These are phyloP conservation scores for Tylopilus sp. DNA, from an alignment of 768 basidiomycete species.

Conservation along the genomic window DNA sequence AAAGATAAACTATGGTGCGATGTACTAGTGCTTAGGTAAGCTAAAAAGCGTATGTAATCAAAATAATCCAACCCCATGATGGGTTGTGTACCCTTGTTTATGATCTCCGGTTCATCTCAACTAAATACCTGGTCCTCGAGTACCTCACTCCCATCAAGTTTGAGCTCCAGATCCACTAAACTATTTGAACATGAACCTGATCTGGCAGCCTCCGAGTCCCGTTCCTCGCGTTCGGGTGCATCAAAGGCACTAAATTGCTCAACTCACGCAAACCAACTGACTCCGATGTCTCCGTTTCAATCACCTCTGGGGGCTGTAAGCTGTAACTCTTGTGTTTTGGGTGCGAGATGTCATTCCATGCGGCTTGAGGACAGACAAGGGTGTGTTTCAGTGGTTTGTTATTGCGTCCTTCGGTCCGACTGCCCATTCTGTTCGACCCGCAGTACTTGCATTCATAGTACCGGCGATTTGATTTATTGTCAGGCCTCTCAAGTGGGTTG, in stretches of 20 bases:
- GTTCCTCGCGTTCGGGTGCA: background rate
- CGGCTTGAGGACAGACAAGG: background rate
- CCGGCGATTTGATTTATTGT: background rate
- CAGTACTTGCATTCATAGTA: background rate
- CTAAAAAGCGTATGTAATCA: no score
- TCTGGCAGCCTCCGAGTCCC: no score
- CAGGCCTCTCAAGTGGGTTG: no score
- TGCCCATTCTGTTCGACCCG: background rate
- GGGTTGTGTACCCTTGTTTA: background rate
- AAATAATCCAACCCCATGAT: no score
- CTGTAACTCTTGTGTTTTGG: background rate
- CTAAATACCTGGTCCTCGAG: background rate
- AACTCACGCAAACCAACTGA: no score
- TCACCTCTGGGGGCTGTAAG: no score
- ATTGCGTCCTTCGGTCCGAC: background rate
- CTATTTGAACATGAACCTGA: no score
- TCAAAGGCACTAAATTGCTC: background rate
- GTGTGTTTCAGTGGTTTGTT: background rate
- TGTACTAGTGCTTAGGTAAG: no score
- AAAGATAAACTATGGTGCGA: no score
- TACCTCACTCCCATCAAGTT: background rate
- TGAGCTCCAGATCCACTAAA: background rate
- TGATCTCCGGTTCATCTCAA: background rate
- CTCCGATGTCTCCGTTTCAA: no score
- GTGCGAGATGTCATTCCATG: background rate